A percentile compares a stretch with the other conserved stretches of the same genome.
Conservation (phyloP, 345 rosid species). For the Rubroshorea leprosula region DNA sequence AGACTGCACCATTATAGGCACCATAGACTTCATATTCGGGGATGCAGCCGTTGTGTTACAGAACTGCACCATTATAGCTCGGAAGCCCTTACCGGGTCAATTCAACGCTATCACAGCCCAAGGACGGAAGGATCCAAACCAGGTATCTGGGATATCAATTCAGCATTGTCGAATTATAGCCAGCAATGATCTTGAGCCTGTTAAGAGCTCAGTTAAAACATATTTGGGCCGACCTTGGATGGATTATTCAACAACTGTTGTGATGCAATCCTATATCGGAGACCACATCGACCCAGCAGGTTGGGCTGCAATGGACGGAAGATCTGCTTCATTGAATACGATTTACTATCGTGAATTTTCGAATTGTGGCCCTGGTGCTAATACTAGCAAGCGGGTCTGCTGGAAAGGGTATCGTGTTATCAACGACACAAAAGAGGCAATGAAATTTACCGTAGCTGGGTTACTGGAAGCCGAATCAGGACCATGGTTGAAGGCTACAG, state of each 20-base stretch:
- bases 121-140: conserved; percentile 4
- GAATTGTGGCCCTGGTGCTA: not conserved
- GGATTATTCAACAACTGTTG: too few relatives aligned
- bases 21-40: conserved; percentile 9
- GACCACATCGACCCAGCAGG: not conserved
- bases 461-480: not conserved
- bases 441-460: not conserved
- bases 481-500: not conserved
- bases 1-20: conserved; percentile 10
- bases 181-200: too few relatives aligned
- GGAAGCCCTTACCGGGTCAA: conserved; percentile 6
- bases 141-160: too few relatives aligned
- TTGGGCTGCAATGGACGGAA: not conserved
- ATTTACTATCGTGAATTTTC: not conserved
- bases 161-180: too few relatives aligned
- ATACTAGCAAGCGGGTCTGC: not conserved
- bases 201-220: too few relatives aligned
- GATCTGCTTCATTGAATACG: not conserved
- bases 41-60: conserved; percentile 15
- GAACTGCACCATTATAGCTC: not conserved
- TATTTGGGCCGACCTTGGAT: too few relatives aligned
- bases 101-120: conserved; percentile 9
- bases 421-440: not conserved
- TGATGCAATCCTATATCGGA: too few relatives aligned
- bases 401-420: not conserved